Percentiles rank a stretch among this genome's conserved stretches.
These are phyloP conservation scores for Sabuloglossum arenarium DNA, from an alignment of 495 filamentous ascomycete genomes.

Conservation along the genomic window DNA sequence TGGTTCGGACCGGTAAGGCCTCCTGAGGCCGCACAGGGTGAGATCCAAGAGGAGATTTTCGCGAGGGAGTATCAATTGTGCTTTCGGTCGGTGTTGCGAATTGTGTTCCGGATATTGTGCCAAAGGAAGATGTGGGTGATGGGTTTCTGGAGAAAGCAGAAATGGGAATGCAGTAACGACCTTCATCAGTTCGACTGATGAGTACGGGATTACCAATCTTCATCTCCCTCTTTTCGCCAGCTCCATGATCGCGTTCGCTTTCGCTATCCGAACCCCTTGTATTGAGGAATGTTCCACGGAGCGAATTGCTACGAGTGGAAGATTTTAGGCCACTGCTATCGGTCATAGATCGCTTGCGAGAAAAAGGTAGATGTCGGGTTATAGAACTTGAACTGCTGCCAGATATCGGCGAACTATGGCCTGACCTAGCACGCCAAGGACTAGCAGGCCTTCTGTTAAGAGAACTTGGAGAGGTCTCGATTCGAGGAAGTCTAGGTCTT, in stretches of 20 bases:
- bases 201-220: neutral
- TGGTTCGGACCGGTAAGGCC: neutral
- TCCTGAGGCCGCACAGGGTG: neutral
- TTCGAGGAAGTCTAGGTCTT: conserved; percentile 18
- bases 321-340: neutral
- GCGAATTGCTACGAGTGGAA: neutral
- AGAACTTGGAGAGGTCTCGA: conserved; percentile 5
- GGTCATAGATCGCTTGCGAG: neutral
- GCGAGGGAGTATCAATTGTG: neutral
- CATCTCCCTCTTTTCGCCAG: neutral
- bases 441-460: neutral
- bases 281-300: neutral
- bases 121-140: neutral
- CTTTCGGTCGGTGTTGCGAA: neutral
- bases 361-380: neutral
- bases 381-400: neutral
- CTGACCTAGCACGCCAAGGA: neutral
- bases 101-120: neutral
- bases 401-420: neutral
- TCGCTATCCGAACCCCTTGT: neutral
- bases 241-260: neutral
- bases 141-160: neutral
- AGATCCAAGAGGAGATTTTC: neutral
- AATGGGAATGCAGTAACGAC: neutral
- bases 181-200: neutral